A percentile compares a stretch with the other conserved stretches of the same genome.
phyloP scores from a whole-genome alignment of 2,329 filamentous ascomycete species.

The Helminthosporium solani region DNA sequence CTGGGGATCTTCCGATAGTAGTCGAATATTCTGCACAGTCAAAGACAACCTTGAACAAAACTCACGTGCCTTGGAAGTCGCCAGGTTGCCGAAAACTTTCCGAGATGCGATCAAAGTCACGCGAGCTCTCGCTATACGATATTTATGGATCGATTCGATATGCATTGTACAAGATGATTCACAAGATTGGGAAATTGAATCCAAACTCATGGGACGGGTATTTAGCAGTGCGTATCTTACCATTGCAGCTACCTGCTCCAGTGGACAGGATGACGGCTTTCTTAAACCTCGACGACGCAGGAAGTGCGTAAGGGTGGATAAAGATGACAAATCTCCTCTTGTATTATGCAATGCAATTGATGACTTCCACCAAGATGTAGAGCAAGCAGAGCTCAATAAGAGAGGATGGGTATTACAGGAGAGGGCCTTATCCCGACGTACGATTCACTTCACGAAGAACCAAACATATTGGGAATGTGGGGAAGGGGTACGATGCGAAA shows the following conservation, averaged over 20 bases:
- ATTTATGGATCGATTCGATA: constrained; percentile 20
- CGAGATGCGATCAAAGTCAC: constrained; percentile 16
- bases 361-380: constrained; percentile 12
- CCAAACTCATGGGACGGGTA: constrained; percentile 15
- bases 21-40: constrained; percentile 16
- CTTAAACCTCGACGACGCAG: constrained; percentile 6
- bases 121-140: constrained; percentile 8
- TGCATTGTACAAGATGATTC: constrained; percentile 22
- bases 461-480: constrained; percentile 23
- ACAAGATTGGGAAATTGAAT: constrained; percentile 20
- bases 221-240: constrained; percentile 14
- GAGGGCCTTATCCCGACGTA: constrained; percentile 15
- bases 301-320: background rate
- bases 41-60: constrained; percentile 9
- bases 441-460: constrained; percentile 20
- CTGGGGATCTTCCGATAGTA: constrained; percentile 12
- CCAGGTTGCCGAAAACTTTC: constrained; percentile 18
- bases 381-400: constrained; percentile 15
- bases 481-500: constrained; percentile 19
- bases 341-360: constrained; percentile 8
- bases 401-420: constrained; percentile 26
- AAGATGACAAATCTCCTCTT: constrained; percentile 1
- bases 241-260: constrained; percentile 19
- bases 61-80: constrained; percentile 11
- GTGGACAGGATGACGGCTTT: constrained; percentile 16